Evolutionary conservation across 345 rosid species (phyloP).

Genomic region (Litchi chinensis): DNA sequence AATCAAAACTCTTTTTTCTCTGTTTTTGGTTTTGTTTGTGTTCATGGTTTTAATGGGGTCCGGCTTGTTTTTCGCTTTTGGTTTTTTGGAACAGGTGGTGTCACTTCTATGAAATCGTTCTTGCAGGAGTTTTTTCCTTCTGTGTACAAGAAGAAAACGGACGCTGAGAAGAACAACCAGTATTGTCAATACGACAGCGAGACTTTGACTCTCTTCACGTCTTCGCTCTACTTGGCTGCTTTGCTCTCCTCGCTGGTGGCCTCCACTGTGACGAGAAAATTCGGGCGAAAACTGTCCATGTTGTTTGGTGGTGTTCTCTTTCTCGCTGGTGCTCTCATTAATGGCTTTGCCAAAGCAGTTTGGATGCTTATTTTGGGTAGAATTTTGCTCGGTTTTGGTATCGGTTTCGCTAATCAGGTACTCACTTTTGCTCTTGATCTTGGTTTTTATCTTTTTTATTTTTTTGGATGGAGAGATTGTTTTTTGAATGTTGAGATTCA

Average conservation of each 20-base stretch:
- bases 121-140: conserved; percentile 68
- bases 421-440: not conserved
- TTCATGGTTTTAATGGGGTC: not conserved
- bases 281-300: conserved; percentile 86
- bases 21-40: not conserved
- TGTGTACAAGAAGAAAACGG: conserved; percentile 55
- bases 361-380: conserved; percentile 96
- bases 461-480: conserved; percentile 18
- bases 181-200: conserved; percentile 80
- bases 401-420: conserved; percentile 99
- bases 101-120: conserved; percentile 80
- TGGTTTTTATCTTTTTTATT: not conserved
- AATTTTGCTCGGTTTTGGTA: conserved; percentile 89
- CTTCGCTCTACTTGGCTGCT: conserved; percentile 92
- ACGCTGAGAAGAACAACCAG: conserved; percentile 40
- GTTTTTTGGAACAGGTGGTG: conserved; percentile 65
- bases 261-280: conserved; percentile 66
- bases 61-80: not conserved
- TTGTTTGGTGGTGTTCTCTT: conserved; percentile 86
- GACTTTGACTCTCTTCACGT: conserved; percentile 81
- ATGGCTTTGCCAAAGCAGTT: conserved; percentile 71
- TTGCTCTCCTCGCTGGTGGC: conserved; percentile 79
- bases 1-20: not conserved
- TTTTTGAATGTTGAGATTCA: not conserved
- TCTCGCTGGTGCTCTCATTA: conserved; percentile 79